Conservation (phyloP, 352 stramenopile genomes). For the Globisporangium iwayamae region DNA sequence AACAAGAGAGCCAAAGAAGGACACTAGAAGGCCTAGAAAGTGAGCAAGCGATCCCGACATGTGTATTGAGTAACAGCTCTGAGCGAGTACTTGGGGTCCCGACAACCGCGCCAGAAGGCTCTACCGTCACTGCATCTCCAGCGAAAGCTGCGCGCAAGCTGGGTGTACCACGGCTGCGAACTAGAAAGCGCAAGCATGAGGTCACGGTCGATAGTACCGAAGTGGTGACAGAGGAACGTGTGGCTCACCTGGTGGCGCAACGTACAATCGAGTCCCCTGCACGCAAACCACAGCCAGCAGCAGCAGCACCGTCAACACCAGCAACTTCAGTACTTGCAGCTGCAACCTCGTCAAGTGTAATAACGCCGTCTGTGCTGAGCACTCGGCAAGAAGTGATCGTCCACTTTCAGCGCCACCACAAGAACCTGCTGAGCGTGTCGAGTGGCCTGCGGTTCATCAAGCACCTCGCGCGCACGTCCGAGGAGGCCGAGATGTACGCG, state of each 20-base stretch:
- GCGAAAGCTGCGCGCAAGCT: neutral
- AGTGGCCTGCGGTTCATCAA: constrained; percentile 36
- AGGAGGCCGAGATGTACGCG: constrained; percentile 42
- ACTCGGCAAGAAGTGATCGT: constrained; percentile 29
- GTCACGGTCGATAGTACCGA: neutral
- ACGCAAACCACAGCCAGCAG: neutral
- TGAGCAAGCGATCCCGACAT: neutral
- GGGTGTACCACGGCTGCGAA: neutral
- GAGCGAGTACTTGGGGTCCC: neutral
- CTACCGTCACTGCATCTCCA: neutral
- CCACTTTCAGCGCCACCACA: constrained; percentile 43
- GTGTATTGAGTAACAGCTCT: neutral
- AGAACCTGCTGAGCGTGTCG: constrained; percentile 26
- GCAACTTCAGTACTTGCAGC: neutral
- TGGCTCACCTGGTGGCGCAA: neutral
- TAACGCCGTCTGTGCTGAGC: constrained; percentile 15
- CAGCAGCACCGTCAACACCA: neutral
- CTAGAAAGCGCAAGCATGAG: constrained; percentile 15
- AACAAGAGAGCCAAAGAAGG: neutral
- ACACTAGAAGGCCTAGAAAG: neutral
- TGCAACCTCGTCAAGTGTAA: neutral
- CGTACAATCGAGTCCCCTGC: neutral
- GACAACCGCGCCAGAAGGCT: neutral
- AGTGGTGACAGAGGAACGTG: neutral
- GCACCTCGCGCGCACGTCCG: constrained; percentile 28